phyloP scores from a whole-genome alignment of 495 filamentous ascomycete species.

The Neohortaea acidophila region DNA sequence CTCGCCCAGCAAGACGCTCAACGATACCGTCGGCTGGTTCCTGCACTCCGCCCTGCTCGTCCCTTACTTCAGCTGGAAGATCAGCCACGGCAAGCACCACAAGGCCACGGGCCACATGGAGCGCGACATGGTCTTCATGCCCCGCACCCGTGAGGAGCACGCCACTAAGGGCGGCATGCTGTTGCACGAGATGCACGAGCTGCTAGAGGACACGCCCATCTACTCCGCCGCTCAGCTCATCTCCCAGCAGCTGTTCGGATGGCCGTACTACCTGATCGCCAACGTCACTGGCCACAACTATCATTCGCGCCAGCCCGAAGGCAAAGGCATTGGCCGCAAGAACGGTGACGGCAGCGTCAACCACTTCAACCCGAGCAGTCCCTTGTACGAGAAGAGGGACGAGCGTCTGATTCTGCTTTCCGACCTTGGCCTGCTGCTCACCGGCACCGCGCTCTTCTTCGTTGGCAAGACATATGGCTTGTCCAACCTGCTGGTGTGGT shows the following conservation, averaged over 20 bases:
- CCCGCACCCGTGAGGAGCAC: conserved; percentile 64
- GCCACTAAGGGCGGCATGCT: conserved; percentile 53
- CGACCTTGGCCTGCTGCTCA: conserved; percentile 39
- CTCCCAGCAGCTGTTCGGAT: conserved; percentile 76
- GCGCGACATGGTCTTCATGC: conserved; percentile 95
- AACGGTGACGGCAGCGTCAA: conserved; percentile 71
- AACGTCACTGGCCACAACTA: conserved; percentile 93
- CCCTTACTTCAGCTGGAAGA: conserved; percentile 64
- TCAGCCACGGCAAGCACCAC: conserved; percentile 60
- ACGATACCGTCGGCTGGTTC: conserved; percentile 53
- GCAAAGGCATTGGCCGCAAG: conserved; percentile 55
- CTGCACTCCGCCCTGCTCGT: conserved; percentile 50
- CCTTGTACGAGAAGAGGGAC: conserved; percentile 83
- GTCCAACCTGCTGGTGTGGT: conserved; percentile 81
- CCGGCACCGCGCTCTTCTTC: conserved; percentile 19
- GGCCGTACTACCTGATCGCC: conserved; percentile 69
- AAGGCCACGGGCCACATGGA: conserved; percentile 90
- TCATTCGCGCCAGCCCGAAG: conserved; percentile 66
- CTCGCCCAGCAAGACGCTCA: conserved; percentile 43
- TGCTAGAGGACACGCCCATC: conserved; percentile 89
- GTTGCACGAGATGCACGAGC: conserved; percentile 65
- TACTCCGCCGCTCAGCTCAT: conserved; percentile 56
- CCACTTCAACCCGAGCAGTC: conserved; percentile 81
- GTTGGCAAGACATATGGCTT: conserved; percentile 57
- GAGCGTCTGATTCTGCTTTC: conserved; percentile 53